Conservation (phyloP, 2,329 filamentous ascomycete genomes). For the Herpotrichia juniperi region DNA sequence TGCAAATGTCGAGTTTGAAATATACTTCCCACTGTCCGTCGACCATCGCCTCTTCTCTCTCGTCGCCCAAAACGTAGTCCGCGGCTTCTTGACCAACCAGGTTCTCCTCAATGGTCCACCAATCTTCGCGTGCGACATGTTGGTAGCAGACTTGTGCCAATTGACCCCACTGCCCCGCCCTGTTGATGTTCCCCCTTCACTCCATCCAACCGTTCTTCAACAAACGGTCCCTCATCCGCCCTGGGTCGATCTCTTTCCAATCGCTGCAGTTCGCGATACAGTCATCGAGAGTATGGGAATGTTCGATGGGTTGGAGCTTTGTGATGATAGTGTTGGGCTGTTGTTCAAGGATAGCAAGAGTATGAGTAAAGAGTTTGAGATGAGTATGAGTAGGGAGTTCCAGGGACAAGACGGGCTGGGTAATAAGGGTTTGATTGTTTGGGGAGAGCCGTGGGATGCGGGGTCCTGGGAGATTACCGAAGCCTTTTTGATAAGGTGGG, state of each 20-base stretch:
- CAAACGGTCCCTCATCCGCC: not conserved
- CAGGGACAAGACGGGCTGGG: not conserved
- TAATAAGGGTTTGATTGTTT: not conserved
- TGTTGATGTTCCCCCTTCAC: not conserved
- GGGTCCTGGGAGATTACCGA: not conserved
- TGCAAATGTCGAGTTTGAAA: not conserved
- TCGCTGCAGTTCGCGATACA: not conserved
- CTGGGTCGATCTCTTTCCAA: not conserved
- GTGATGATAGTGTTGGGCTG: not conserved
- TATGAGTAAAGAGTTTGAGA: not conserved
- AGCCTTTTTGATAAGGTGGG: not conserved
- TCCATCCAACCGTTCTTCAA: not conserved
- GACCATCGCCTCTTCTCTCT: not conserved
- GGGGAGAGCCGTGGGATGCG: conserved; percentile 1
- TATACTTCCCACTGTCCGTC: not conserved
- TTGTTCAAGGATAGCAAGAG: not conserved
- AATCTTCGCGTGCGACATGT: not conserved
- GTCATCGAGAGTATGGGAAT: not conserved
- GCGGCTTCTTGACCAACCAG: not conserved
- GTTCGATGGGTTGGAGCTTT: not conserved
- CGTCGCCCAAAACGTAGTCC: not conserved
- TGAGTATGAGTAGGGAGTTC: not conserved
- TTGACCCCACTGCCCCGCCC: not conserved
- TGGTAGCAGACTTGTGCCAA: not conserved
- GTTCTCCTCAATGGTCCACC: not conserved